These are phyloP conservation scores for Claviceps sp. DNA, from an alignment of 2,329 filamentous ascomycete species.

Conservation along the genomic window DNA sequence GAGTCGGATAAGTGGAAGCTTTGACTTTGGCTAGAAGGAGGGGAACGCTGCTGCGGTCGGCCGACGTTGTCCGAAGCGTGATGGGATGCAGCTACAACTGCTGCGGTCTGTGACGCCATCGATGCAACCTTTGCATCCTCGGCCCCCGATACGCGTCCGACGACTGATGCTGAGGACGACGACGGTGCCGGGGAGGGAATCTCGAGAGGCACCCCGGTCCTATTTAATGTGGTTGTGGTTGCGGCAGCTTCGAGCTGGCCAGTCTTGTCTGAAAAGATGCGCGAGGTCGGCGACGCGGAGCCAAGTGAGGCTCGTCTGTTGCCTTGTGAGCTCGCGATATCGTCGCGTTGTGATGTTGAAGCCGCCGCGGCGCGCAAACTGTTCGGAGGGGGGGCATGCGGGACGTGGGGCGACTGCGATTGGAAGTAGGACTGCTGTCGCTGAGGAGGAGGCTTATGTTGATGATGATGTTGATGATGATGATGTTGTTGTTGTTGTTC, in stretches of 20 bases:
- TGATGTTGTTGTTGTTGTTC: not conserved
- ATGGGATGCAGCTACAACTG: conserved; percentile 13
- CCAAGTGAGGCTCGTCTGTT: not conserved
- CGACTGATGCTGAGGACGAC: conserved; percentile 26
- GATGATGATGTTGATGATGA: not conserved
- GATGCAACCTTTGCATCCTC: conserved; percentile 30
- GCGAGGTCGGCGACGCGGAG: not conserved
- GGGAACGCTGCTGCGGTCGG: conserved; percentile 21
- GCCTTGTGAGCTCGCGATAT: conserved; percentile 1
- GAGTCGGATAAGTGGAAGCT: conserved; percentile 17
- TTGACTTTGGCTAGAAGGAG: conserved; percentile 21
- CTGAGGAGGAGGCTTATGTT: conserved; percentile 14
- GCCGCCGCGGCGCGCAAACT: conserved; percentile 11
- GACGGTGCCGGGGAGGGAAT: conserved; percentile 42
- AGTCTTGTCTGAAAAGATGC: not conserved
- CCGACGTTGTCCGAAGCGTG: conserved; percentile 8
- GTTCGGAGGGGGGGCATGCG: conserved; percentile 16
- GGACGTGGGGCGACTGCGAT: conserved; percentile 8
- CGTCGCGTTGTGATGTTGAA: conserved; percentile 12
- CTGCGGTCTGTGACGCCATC: conserved; percentile 32
- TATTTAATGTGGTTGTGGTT: conserved; percentile 13
- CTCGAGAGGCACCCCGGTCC: conserved; percentile 30
- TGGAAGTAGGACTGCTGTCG: conserved; percentile 11
- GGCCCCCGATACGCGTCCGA: conserved; percentile 21
- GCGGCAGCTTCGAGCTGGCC: not conserved